Percentiles rank a stretch among this genome's conserved stretches.
Conservation (phyloP, 352 stramenopile species). For the Phytophthora podocarpi region DNA sequence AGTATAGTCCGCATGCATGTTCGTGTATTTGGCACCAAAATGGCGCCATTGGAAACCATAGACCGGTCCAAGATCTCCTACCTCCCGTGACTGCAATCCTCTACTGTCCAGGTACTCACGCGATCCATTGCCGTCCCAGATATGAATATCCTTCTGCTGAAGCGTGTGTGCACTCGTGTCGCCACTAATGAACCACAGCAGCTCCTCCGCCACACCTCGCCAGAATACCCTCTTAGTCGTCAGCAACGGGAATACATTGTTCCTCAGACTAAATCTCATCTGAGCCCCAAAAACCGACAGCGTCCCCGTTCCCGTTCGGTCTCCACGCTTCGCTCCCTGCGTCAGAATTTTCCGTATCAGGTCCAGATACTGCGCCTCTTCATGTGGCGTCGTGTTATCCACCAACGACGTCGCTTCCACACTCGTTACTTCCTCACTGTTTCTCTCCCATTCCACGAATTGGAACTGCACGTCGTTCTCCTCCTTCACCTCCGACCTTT, state of each 20-base stretch:
- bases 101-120: slow-evolving; percentile 94
- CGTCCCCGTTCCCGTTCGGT: slow-evolving; percentile 98
- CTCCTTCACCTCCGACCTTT: slow-evolving; percentile 60
- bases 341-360: slow-evolving; percentile 97
- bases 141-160: slow-evolving; percentile 98
- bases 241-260: slow-evolving; percentile 96
- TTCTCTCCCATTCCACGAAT: slow-evolving; percentile 70
- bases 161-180: slow-evolving; percentile 97
- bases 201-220: slow-evolving; percentile 98
- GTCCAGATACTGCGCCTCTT: slow-evolving; percentile 88
- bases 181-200: slow-evolving; percentile 99
- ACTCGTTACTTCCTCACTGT: not conserved
- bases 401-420: slow-evolving; percentile 2
- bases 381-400: slow-evolving; percentile 40
- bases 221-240: slow-evolving; percentile 99
- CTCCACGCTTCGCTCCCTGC: slow-evolving; percentile 92
- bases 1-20: slow-evolving; percentile 98
- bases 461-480: slow-evolving; percentile 85
- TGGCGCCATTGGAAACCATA: slow-evolving; percentile 99
- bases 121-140: slow-evolving; percentile 99
- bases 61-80: slow-evolving; percentile 97
- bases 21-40: slow-evolving; percentile 98
- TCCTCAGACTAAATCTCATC: slow-evolving; percentile 95
- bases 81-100: slow-evolving; percentile 94
- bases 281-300: slow-evolving; percentile 99